A percentile compares a stretch with the other conserved stretches of the same genome.
Conservation (phyloP, 2,329 filamentous ascomycete species). For the Cephalotrichum gorgonifer region DNA sequence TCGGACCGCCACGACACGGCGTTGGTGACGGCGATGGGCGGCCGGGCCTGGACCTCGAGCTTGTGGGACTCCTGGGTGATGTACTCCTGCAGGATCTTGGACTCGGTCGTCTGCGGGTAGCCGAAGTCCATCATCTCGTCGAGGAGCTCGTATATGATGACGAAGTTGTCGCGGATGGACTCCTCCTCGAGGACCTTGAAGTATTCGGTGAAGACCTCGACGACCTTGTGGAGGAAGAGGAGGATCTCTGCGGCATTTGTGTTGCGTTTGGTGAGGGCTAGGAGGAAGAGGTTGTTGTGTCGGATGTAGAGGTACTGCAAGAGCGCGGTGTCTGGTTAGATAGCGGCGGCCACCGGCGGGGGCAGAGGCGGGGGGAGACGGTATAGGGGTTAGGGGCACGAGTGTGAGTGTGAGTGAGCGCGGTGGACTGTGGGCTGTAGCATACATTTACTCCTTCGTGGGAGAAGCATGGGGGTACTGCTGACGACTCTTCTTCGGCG, state of each 20-base stretch:
- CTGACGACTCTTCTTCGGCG: conserved; percentile 97
- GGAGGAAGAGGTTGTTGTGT: conserved; percentile 97
- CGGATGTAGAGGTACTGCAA: conserved; percentile 92
- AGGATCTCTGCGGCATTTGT: conserved; percentile 98
- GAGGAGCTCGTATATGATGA: conserved; percentile 95
- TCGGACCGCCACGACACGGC: conserved; percentile 97
- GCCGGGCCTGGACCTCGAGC: conserved; percentile 88
- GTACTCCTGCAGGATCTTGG: conserved; percentile 97
- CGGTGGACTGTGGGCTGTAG: conserved; percentile 16
- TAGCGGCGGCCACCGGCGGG: background rate
- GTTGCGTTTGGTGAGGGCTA: conserved; percentile 96
- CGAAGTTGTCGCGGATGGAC: conserved; percentile 97
- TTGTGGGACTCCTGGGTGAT: conserved; percentile 99
- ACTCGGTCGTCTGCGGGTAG: conserved; percentile 96
- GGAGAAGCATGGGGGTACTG: conserved; percentile 94
- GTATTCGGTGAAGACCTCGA: conserved; percentile 99
- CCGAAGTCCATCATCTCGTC: conserved; percentile 99
- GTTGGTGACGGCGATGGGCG: conserved; percentile 96
- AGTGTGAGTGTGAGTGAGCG: too few species aligned
- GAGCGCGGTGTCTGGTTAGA: conserved; percentile 9
- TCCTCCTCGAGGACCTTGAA: conserved; percentile 99
- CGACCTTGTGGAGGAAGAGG: conserved; percentile 93
- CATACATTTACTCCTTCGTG: conserved; percentile 95
- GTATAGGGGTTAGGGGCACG: too few species aligned
- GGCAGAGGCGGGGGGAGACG: background rate